Base-by-base conservation (phyloP, 306 rosid species). In the Bauhinia variegata region DNA sequence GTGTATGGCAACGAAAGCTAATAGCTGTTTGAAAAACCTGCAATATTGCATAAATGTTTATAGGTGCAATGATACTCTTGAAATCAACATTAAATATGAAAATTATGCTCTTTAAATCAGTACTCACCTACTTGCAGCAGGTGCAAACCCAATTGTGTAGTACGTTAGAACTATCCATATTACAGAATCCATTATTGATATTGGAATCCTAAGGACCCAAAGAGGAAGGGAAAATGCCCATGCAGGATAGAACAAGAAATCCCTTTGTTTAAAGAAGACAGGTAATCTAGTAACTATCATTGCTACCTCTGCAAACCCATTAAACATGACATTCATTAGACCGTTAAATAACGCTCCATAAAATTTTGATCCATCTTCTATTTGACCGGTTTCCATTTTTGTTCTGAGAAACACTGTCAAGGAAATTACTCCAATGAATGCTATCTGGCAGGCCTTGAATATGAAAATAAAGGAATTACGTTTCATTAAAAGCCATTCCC, bases 131-230 rank as follows among this genome's bases (percentile, higher is more conserved):
- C 82, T 67, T 37, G 88, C 73, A 8, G 86, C 58, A 38, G 90
- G 95, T 34, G 95, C 95, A 75, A 87, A 87, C 23, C 95, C 95
- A 41, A 87, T 82, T 50, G 90, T 78, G 73, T 87, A 87, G 64
- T 87, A 87, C 7, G 90, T 87, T 4, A 87, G 74, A 51, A 54
- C 52, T 11, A 76, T 37, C 95, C 95, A 87, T 46, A 87, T 67
- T 4, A 57, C 70, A 0, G 90, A 84, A 55, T 87, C 95, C 67
- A 62, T 0, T 4, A 87, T 19, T 2, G 95, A 87, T 4, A 84
- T 23, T 2, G 95, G 95, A 56, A 87, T 82, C 56, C 86, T 85
- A 0, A 85, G 84, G 58, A 82, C 65, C 83, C 83, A 85, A 60
- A 87, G 82, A 3, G 88, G 95, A 6, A 87, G 68, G 4, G 59